Evolutionary conservation across 768 basidiomycete species (phyloP).

Genomic region (Clavulina sp.): DNA sequence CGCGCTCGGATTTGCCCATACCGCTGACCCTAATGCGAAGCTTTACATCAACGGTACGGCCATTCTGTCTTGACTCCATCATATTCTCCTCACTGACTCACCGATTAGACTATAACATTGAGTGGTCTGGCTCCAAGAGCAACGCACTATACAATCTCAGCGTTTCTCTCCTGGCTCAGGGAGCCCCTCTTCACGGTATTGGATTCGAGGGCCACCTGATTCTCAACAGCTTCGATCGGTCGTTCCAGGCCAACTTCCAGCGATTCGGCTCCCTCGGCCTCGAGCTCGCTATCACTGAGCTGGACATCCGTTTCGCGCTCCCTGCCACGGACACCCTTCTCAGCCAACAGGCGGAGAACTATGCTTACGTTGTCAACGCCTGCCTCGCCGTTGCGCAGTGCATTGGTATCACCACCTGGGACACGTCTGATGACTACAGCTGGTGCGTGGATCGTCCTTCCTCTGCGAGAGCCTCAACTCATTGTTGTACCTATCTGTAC

Average conservation of each 20-base stretch:
- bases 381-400: conserved; percentile 28
- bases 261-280: conserved; percentile 41
- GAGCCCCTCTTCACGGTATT: conserved; percentile 41
- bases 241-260: conserved; percentile 30
- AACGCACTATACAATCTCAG: conserved; percentile 39
- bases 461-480: neutral
- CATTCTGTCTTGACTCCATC: conserved; percentile 9
- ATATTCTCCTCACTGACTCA: conserved; percentile 5
- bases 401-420: conserved; percentile 25
- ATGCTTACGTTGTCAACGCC: conserved; percentile 35
- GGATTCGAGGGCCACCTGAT: conserved; percentile 23
- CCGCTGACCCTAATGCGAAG: conserved; percentile 37
- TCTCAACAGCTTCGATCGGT: neutral
- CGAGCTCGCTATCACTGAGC: conserved; percentile 51
- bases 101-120: conserved; percentile 22
- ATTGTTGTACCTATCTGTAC: neutral
- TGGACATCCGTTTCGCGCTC: conserved; percentile 44
- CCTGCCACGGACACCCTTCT: conserved; percentile 33
- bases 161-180: conserved; percentile 27
- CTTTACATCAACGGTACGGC: conserved; percentile 35
- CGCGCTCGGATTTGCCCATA: conserved; percentile 29
- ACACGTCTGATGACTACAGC: conserved; percentile 26
- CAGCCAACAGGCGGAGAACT: conserved; percentile 40
- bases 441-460: conserved; percentile 1
- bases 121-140: conserved; percentile 29